Percentiles rank a stretch among this genome's conserved stretches.
Conservation (phyloP, 2,329 filamentous ascomycete genomes). For the Arthrocladium fulminans region DNA sequence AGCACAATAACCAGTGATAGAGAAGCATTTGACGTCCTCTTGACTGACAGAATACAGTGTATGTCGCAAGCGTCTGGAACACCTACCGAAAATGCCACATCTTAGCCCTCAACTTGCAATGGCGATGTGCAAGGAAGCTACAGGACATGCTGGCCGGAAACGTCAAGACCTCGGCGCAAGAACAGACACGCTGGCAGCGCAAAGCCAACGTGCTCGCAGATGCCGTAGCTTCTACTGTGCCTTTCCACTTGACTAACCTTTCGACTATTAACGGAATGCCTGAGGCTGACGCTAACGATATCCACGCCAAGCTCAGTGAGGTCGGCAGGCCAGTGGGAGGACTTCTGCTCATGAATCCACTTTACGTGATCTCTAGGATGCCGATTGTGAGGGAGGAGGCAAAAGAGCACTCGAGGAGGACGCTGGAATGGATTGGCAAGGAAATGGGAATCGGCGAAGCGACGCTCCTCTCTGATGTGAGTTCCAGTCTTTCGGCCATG, state of each 20-base stretch:
- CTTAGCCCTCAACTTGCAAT: constrained; percentile 9
- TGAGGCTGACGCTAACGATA: background rate
- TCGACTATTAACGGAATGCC: background rate
- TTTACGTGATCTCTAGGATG: constrained; percentile 18
- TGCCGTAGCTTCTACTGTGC: constrained; percentile 11
- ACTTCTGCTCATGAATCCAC: constrained; percentile 24
- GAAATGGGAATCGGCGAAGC: constrained; percentile 25
- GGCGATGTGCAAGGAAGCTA: constrained; percentile 4
- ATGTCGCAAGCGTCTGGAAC: constrained; percentile 16
- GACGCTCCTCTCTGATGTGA: constrained; percentile 21
- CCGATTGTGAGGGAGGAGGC: constrained; percentile 13
- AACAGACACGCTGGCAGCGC: background rate
- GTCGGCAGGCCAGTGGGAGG: constrained; percentile 21
- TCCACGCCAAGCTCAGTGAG: background rate
- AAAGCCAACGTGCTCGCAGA: constrained; percentile 3
- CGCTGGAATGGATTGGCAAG: constrained; percentile 23
- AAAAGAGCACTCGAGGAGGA: constrained; percentile 15
- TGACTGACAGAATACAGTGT: constrained; percentile 3
- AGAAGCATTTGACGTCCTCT: background rate
- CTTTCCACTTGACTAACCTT: constrained; percentile 12
- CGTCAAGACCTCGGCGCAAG: background rate
- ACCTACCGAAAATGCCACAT: constrained; percentile 15
- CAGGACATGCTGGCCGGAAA: constrained; percentile 1
- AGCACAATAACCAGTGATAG: too few relatives aligned
- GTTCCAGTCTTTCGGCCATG: background rate